Conservation (phyloP, 176 grass and related monocot species). For the Carex myosuroides region DNA sequence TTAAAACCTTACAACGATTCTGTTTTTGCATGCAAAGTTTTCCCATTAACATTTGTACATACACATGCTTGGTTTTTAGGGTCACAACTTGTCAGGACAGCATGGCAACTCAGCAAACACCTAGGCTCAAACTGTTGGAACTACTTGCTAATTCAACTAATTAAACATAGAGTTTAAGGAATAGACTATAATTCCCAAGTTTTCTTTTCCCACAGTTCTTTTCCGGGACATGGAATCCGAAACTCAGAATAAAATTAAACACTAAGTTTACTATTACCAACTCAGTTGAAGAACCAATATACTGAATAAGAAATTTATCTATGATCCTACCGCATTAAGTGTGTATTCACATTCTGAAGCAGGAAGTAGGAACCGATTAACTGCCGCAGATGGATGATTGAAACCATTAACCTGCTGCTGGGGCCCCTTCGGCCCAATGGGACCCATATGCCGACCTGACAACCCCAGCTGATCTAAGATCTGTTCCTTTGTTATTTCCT, state of each 20-base stretch:
- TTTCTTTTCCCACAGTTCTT: neutral
- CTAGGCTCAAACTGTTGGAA: neutral
- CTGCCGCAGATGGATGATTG: conserved; percentile 32
- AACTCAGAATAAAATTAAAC: neutral
- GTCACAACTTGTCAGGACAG: neutral
- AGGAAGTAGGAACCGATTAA: conserved; percentile 83
- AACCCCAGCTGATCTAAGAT: conserved; percentile 95
- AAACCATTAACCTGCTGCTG: conserved; percentile 59
- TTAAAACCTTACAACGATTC: neutral
- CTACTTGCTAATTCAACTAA: neutral
- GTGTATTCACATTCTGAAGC: conserved; percentile 81
- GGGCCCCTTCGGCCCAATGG: conserved; percentile 46
- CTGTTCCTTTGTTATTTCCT: conserved; percentile 92
- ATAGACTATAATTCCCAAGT: neutral
- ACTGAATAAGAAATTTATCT: neutral
- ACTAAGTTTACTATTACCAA: neutral
- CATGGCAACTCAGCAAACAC: conserved; percentile 1
- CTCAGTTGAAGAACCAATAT: neutral
- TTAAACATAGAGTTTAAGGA: neutral
- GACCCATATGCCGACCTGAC: conserved; percentile 25
- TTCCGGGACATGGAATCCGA: neutral
- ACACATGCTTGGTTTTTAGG: neutral
- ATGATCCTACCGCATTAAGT: conserved; percentile 66
- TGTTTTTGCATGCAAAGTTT: neutral
- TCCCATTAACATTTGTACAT: neutral